Conservation (phyloP, 106 monocot species). For the Dendrobium officinale region DNA sequence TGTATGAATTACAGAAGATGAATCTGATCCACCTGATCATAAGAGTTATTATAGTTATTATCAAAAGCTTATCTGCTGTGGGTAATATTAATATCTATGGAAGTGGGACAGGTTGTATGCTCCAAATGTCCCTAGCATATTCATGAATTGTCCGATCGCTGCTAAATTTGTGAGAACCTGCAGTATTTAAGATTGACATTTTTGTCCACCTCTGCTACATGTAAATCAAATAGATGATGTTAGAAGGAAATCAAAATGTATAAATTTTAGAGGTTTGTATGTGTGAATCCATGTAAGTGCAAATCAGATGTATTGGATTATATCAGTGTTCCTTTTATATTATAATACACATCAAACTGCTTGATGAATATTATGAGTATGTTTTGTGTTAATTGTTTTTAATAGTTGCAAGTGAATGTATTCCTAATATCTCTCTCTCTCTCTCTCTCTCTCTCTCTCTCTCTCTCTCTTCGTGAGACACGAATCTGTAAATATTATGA, state of each 20-base stretch:
- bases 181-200: conserved; percentile 96
- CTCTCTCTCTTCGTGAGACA: too few species aligned
- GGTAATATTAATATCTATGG: conserved; percentile 19
- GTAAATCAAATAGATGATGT: neutral
- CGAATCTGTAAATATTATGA: too few species aligned
- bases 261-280: neutral
- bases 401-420: neutral
- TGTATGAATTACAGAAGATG: too few species aligned
- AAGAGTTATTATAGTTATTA: too few species aligned
- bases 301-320: too few species aligned
- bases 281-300: too few species aligned
- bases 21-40: too few species aligned
- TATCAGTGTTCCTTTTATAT: too few species aligned
- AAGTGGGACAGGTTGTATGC: conserved; percentile 45
- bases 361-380: neutral
- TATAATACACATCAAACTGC: too few species aligned
- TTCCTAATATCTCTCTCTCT: too few species aligned
- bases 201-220: conserved; percentile 75
- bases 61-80: too few species aligned
- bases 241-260: neutral
- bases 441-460: too few species aligned
- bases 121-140: conserved; percentile 96
- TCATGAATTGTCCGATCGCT: conserved; percentile 89
- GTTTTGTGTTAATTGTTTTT: neutral
- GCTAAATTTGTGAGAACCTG: conserved; percentile 89